Conservation (phyloP, 164 flowering plant genomes). For the Chimonanthus salicifolius region DNA sequence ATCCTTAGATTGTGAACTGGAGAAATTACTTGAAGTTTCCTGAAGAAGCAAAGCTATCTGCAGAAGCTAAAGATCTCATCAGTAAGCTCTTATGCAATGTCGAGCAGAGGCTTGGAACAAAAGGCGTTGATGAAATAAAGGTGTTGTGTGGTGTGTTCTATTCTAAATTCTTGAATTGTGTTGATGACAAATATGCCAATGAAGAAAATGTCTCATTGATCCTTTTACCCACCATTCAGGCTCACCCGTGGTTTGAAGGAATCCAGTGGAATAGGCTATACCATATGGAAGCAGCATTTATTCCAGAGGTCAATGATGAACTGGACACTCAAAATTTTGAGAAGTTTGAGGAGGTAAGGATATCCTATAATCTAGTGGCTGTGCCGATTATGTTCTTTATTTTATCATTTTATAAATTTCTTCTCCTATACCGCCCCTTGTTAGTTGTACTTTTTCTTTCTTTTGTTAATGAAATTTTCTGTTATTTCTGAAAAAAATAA, state of each 20-base stretch:
- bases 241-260: slow-evolving; percentile 89
- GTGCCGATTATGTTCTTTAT: not conserved
- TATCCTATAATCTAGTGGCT: not conserved
- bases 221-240: slow-evolving; percentile 36
- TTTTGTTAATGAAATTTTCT: not conserved
- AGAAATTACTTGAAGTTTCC: slow-evolving; percentile 90
- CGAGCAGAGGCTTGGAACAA: slow-evolving; percentile 88
- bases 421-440: not conserved
- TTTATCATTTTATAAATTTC: not conserved
- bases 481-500: not conserved
- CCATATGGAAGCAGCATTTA: slow-evolving; percentile 91
- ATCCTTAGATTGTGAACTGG: slow-evolving; percentile 89
- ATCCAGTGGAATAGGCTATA: slow-evolving; percentile 78
- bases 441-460: slow-evolving; percentile 1
- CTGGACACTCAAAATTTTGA: slow-evolving; percentile 96
- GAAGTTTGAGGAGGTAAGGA: slow-evolving; percentile 89
- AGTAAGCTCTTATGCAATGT: slow-evolving; percentile 87
- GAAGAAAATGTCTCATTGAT: slow-evolving; percentile 10
- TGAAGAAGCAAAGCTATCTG: slow-evolving; percentile 84
- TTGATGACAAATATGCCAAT: not conserved
- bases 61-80: slow-evolving; percentile 90
- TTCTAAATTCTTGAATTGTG: slow-evolving; percentile 17
- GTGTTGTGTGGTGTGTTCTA: slow-evolving; percentile 48
- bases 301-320: slow-evolving; percentile 92
- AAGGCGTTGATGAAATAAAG: slow-evolving; percentile 94